Conservation (phyloP, 2,329 filamentous ascomycete species). For the Hypoxylon sp. region DNA sequence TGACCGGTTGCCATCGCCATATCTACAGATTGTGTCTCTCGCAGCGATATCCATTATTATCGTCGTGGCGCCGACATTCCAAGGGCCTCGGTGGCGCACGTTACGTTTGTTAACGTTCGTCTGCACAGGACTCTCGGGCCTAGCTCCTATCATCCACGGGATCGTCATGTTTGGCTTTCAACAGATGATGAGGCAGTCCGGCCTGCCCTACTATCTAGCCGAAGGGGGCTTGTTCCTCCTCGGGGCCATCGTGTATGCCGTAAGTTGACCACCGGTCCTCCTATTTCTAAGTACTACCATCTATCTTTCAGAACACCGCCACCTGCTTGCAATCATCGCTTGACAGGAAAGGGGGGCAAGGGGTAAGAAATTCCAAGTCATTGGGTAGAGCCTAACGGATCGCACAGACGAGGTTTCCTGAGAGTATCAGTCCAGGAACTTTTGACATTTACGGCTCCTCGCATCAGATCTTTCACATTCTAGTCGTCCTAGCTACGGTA, state of each 20-base stretch:
- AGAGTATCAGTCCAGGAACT: conserved; percentile 58
- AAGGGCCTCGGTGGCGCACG: conserved; percentile 56
- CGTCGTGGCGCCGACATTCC: conserved; percentile 56
- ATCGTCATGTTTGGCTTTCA: conserved; percentile 56
- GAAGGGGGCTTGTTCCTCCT: conserved; percentile 58
- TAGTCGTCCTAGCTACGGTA: conserved; percentile 60
- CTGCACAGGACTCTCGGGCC: conserved; percentile 57
- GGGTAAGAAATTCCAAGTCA: conserved; percentile 3
- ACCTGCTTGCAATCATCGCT: background rate
- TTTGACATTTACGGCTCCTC: conserved; percentile 64
- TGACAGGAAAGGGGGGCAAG: background rate
- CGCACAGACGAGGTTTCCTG: conserved; percentile 60
- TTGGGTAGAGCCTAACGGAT: conserved; percentile 11
- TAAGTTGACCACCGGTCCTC: conserved; percentile 48
- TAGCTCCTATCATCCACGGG: conserved; percentile 59
- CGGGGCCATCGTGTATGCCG: conserved; percentile 58
- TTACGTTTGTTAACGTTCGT: conserved; percentile 58
- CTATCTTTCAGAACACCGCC: background rate
- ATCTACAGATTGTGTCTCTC: conserved; percentile 55
- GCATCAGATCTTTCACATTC: conserved; percentile 64
- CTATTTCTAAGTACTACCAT: background rate
- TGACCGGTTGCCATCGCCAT: conserved; percentile 2
- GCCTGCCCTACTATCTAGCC: conserved; percentile 59
- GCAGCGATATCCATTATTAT: conserved; percentile 55
- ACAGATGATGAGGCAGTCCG: conserved; percentile 58